Conservation (phyloP, 2,329 filamentous ascomycete species). For the Hypoxylon sp. region DNA sequence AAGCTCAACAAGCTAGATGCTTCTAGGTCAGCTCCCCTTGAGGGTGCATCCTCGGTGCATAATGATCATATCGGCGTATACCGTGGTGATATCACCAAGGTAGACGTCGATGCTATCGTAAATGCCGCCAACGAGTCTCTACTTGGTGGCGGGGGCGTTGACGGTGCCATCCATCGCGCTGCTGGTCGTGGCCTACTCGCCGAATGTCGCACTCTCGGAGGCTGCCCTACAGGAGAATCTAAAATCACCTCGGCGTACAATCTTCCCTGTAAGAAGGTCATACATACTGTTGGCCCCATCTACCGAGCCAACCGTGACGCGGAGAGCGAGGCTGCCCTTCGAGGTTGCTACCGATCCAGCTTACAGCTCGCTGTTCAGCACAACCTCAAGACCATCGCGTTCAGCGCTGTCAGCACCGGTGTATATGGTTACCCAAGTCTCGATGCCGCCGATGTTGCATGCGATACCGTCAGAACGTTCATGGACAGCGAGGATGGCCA, state of each 20-base stretch:
- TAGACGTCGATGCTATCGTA: constrained; percentile 85
- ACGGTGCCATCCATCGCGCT: constrained; percentile 86
- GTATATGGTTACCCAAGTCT: constrained; percentile 86
- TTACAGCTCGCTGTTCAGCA: constrained; percentile 78
- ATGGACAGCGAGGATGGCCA: constrained; percentile 59
- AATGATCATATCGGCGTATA: constrained; percentile 79
- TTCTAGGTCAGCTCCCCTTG: constrained; percentile 38
- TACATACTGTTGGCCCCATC: constrained; percentile 90
- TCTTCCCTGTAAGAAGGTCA: constrained; percentile 81
- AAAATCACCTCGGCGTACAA: constrained; percentile 85
- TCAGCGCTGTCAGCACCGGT: constrained; percentile 87
- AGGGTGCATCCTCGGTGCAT: constrained; percentile 54
- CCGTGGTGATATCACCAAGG: constrained; percentile 82
- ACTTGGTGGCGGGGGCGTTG: constrained; percentile 89
- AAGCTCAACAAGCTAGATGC: constrained; percentile 61
- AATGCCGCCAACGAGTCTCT: constrained; percentile 89
- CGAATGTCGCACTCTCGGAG: constrained; percentile 78
- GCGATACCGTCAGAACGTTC: constrained; percentile 67
- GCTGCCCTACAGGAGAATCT: constrained; percentile 81
- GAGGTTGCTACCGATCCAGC: constrained; percentile 75
- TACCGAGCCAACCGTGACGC: constrained; percentile 63
- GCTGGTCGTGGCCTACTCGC: constrained; percentile 75
- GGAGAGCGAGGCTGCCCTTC: constrained; percentile 62
- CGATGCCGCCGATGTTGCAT: constrained; percentile 78
- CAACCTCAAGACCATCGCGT: constrained; percentile 78